Base-by-base conservation (phyloP, 768 basidiomycete species). In the Lactifluus pinguis region DNA sequence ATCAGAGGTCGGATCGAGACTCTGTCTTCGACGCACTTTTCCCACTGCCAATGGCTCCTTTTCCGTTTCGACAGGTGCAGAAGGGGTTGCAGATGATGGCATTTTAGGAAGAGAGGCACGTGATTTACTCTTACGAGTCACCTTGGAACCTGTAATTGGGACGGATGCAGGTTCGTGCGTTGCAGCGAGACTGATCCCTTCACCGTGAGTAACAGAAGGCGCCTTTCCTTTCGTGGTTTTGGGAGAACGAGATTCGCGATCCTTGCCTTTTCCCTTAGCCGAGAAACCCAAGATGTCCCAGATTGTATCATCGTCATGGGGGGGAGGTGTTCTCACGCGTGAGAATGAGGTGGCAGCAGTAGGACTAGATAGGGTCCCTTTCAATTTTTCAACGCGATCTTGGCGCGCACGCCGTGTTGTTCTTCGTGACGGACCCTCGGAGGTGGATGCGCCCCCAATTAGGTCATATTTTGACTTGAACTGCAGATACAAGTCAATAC, bases 401-500 rank as follows among this genome's bases (percentile, higher is more conserved):
- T 74, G 81, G 50, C 77, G 81, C 38, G 80, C 79, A 53, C 82
- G 76, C 34, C 85, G 81, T 21, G 87, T 89, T 42, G 78, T 76
- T 49, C 88, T 78, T 15, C 63, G 56, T 17, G 82, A 78, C 6
- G 80, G 76, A 6, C 79, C 78, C 36, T 79, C 72, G 19, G 72
- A 70, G 3, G 77, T 42, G 15, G 71, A 65, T 4, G 74, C 73
- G 60, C 79, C 76, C 49, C 80, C 79, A 17, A 87, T 69, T 4
- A 90, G 78, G 71, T 87, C 85, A 60, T 80, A 83, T 42, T 77
- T 73, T 8, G 80, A 66, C 71, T 87, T 85, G 68, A 80, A 88
- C 84, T 87, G 61, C 10, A 21, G 10, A 44, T 36, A 14, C 13
- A 56, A 32, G 59, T 62, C 15, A 41, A 6, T 13, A 41, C 52